Evolutionary conservation across 179 eudicot genomes (phyloP).

Genomic region (Actinidia polygama): DNA sequence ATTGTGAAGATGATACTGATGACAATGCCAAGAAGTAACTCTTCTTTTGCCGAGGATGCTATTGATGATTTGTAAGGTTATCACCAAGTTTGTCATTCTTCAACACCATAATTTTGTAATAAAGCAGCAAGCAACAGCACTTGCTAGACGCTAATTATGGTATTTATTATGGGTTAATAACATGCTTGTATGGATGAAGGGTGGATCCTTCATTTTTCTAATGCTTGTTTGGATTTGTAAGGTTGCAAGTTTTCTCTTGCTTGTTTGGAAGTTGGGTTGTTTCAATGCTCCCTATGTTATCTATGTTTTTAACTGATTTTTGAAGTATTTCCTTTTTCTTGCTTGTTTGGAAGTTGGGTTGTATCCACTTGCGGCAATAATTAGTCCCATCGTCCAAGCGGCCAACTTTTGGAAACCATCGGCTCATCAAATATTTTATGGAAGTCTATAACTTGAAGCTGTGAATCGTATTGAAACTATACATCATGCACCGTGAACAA

Average conservation of each 20-base stretch:
- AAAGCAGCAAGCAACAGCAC: not conserved
- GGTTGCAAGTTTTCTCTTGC: not conserved
- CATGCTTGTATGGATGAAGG: not conserved
- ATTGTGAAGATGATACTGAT: not conserved
- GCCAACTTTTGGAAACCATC: not conserved
- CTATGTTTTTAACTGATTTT: too few species aligned
- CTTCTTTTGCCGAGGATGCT: not conserved
- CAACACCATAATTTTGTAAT: not conserved
- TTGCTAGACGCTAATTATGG: not conserved
- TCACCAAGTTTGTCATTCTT: not conserved
- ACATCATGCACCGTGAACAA: too few species aligned
- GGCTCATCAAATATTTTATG: not conserved
- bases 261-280: not conserved
- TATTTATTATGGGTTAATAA: not conserved
- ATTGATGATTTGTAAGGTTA: not conserved
- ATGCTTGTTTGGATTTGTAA: too few species aligned
- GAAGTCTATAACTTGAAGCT: not conserved
- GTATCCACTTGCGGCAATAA: not conserved
- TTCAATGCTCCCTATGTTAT: not conserved
- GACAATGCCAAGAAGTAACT: not conserved
- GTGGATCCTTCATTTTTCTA: too few species aligned
- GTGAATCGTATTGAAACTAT: too few species aligned
- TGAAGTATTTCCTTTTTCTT: not conserved
- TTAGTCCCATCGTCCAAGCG: too few species aligned
- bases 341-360: not conserved